phyloP scores from a whole-genome alignment of 1,284 basidiomycete species.

The Coniferiporia weirii region DNA sequence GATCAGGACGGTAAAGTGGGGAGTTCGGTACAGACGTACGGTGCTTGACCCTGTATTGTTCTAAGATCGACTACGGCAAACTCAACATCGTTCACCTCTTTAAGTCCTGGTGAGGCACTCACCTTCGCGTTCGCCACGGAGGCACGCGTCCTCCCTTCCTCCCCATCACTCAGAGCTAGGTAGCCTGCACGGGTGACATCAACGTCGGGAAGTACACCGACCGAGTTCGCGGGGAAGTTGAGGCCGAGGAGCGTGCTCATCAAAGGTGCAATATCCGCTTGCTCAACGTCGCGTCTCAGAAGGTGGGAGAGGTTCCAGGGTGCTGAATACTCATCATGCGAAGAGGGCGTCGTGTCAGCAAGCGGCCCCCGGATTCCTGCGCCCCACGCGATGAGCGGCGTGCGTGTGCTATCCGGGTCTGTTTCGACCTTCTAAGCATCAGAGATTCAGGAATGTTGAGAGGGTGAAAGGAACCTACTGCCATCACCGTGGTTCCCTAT shows the following conservation, averaged over 20 bases:
- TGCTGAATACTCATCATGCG: constrained; percentile 65
- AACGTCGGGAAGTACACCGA: constrained; percentile 68
- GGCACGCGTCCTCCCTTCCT: constrained; percentile 45
- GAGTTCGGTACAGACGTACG: constrained; percentile 34
- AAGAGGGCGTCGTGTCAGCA: constrained; percentile 45
- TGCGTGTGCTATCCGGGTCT: constrained; percentile 88
- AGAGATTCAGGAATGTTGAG: constrained; percentile 6
- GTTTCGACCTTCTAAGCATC: constrained; percentile 7
- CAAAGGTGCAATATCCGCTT: constrained; percentile 79
- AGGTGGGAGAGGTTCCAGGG: constrained; percentile 51
- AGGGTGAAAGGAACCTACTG: constrained; percentile 39
- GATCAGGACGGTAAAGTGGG: not conserved
- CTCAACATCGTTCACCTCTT: not conserved
- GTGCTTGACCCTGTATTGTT: constrained; percentile 79
- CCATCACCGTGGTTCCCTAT: constrained; percentile 92
- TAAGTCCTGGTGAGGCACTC: not conserved
- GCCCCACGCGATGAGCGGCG: constrained; percentile 84
- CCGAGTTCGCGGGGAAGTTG: constrained; percentile 72
- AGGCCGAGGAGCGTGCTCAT: constrained; percentile 73
- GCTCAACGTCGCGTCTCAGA: constrained; percentile 70
- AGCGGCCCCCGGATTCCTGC: constrained; percentile 67
- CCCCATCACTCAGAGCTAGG: constrained; percentile 33
- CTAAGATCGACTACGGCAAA: constrained; percentile 53
- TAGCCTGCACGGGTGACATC: constrained; percentile 54
- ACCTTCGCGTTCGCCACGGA: constrained; percentile 69